Conservation (phyloP, 108 stramenopile species). For the Skeletonema potamos region DNA sequence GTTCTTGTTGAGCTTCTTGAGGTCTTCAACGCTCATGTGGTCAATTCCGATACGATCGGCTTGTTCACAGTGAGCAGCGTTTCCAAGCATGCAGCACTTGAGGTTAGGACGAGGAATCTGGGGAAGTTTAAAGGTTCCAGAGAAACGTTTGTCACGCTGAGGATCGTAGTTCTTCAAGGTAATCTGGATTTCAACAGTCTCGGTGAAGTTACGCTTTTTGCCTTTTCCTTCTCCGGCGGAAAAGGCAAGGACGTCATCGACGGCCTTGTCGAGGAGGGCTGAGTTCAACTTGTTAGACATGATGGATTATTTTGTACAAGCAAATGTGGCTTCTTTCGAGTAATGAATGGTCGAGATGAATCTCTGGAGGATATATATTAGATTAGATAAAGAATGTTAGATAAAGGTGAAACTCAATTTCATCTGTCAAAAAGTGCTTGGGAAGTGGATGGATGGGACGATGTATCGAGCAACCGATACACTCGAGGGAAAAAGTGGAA, state of each 20-base stretch:
- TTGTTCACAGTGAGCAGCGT: conserved; percentile 98
- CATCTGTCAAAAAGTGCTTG: too few species aligned
- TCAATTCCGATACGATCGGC: conserved; percentile 97
- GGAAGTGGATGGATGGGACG: too few species aligned
- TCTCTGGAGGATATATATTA: conserved; percentile 7
- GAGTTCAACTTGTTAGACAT: conserved; percentile 90
- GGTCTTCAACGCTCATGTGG: conserved; percentile 96
- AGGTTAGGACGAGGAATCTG: conserved; percentile 92
- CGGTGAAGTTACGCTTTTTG: conserved; percentile 99
- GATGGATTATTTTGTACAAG: conserved; percentile 18
- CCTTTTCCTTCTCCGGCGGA: conserved; percentile 75
- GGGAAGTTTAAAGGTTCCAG: conserved; percentile 99
- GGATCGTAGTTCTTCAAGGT: conserved; percentile 99
- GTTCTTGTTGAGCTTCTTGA: conserved; percentile 99
- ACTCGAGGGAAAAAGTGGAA: too few species aligned
- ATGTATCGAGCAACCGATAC: too few species aligned
- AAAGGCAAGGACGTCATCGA: conserved; percentile 53
- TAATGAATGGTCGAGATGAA: conserved; percentile 66
- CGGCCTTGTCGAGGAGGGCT: conserved; percentile 73
- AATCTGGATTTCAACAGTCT: conserved; percentile 97
- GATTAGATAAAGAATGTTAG: conserved; percentile 2
- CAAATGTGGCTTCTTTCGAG: conserved; percentile 51
- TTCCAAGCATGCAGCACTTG: conserved; percentile 98
- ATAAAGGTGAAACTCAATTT: neutral
- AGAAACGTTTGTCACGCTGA: conserved; percentile 99